Percentiles rank a stretch among this genome's conserved stretches.
These are phyloP conservation scores for Saccharomyces hybrid DNA, from an alignment of 1,139 yeast species.

Conservation along the genomic window DNA sequence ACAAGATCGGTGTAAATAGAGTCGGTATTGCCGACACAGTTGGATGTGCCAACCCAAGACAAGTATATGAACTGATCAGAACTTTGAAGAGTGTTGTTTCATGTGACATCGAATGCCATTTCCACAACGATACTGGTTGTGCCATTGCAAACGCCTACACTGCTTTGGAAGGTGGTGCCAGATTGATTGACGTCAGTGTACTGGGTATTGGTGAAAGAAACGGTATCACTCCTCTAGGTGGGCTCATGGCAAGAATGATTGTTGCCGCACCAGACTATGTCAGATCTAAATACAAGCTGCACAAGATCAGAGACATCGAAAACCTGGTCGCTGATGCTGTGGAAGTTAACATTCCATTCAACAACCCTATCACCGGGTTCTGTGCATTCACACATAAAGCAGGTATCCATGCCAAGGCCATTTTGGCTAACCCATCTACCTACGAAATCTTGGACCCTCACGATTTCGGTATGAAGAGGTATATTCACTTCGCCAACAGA, in stretches of 20 bases:
- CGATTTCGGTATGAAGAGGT: constrained; percentile 91
- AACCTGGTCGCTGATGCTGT: constrained; percentile 95
- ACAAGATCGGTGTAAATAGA: constrained; percentile 95
- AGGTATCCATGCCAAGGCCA: constrained; percentile 98
- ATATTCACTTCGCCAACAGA: constrained; percentile 95
- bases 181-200: constrained; percentile 87
- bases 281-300: constrained; percentile 87
- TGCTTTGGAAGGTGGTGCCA: constrained; percentile 96
- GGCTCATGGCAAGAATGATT: constrained; percentile 98
- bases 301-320: constrained; percentile 92
- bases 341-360: constrained; percentile 93
- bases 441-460: constrained; percentile 92
- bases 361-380: constrained; percentile 98
- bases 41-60: constrained; percentile 98
- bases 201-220: constrained; percentile 98
- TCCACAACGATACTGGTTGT: constrained; percentile 98
- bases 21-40: constrained; percentile 99
- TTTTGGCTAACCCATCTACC: constrained; percentile 95
- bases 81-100: constrained; percentile 89
- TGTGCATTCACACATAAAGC: constrained; percentile 99
- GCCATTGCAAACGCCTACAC: constrained; percentile 98
- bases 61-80: constrained; percentile 91
- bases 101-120: constrained; percentile 97
- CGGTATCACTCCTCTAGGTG: constrained; percentile 97
- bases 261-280: constrained; percentile 98